A percentile compares a stretch with the other conserved stretches of the same genome.
Conservation (phyloP, 179 eudicot genomes). For the Beta lomatogona region DNA sequence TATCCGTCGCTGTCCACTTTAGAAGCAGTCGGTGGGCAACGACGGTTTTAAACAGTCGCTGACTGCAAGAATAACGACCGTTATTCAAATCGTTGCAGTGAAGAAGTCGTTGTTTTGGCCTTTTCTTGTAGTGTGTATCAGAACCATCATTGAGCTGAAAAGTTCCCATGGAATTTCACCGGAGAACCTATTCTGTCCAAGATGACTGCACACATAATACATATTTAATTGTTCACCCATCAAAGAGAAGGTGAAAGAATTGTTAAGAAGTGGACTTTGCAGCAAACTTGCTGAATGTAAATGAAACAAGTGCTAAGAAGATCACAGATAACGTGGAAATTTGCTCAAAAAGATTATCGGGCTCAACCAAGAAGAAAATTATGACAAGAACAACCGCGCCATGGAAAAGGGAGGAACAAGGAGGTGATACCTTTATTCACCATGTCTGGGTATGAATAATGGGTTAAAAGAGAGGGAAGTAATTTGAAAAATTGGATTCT, state of each 20-base stretch:
- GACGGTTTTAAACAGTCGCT: no score
- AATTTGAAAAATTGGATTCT: constrained; percentile 63
- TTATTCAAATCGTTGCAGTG: no score
- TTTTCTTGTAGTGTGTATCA: no score
- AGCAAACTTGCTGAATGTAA: neutral
- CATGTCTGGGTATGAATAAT: constrained; percentile 75
- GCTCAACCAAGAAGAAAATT: no score
- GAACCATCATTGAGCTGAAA: constrained; percentile 55
- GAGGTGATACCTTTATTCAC: constrained; percentile 56
- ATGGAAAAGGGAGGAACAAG: constrained; percentile 37
- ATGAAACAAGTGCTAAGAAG: no score
- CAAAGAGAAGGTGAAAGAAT: neutral
- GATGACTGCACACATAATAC: constrained; percentile 48
- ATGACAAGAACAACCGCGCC: no score
- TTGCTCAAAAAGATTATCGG: no score
- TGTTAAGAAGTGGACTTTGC: neutral
- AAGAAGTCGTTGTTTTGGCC: no score
- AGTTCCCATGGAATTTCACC: constrained; percentile 48
- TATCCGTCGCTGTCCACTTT: no score
- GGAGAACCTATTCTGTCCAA: constrained; percentile 52
- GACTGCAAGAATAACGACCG: no score
- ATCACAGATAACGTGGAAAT: no score
- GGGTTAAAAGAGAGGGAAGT: constrained; percentile 57
- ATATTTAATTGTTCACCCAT: constrained; percentile 7
- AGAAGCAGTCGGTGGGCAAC: no score